phyloP scores from a whole-genome alignment of 352 stramenopile genomes.

The Globisporangium viniferum region DNA sequence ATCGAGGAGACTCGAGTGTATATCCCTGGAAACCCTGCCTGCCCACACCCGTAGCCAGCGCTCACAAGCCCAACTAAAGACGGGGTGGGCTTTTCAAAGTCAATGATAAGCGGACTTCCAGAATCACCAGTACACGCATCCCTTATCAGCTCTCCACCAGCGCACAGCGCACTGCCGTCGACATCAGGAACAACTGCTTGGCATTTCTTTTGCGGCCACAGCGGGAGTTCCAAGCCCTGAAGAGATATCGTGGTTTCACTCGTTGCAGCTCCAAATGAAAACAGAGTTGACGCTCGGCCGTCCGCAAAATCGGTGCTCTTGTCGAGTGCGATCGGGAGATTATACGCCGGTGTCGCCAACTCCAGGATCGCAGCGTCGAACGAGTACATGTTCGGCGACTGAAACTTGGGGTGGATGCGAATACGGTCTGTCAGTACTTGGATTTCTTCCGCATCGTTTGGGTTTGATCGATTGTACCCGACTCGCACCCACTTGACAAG shows the following conservation, averaged over 20 bases:
- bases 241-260: background rate
- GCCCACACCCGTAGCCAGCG: conserved; percentile 12
- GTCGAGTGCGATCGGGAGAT: conserved; percentile 8
- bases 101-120: conserved; percentile 17
- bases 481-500: conserved; percentile 18
- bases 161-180: conserved; percentile 20
- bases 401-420: conserved; percentile 24
- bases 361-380: conserved; percentile 24
- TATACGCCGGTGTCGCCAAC: conserved; percentile 10
- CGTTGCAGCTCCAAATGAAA: background rate
- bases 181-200: conserved; percentile 1
- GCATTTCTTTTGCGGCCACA: conserved; percentile 12
- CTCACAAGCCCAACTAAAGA: conserved; percentile 12
- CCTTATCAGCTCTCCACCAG: conserved; percentile 5
- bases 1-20: conserved; percentile 16
- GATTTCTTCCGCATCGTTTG: background rate
- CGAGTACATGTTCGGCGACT: conserved; percentile 7
- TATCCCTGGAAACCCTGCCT: conserved; percentile 4
- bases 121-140: conserved; percentile 23
- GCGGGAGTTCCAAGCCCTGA: background rate
- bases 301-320: conserved; percentile 7
- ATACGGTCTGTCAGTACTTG: conserved; percentile 17
- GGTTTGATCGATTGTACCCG: background rate
- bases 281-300: background rate
- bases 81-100: background rate